Evolutionary conservation across 345 rosid genomes (phyloP).

Genomic region (Populus tremula): DNA sequence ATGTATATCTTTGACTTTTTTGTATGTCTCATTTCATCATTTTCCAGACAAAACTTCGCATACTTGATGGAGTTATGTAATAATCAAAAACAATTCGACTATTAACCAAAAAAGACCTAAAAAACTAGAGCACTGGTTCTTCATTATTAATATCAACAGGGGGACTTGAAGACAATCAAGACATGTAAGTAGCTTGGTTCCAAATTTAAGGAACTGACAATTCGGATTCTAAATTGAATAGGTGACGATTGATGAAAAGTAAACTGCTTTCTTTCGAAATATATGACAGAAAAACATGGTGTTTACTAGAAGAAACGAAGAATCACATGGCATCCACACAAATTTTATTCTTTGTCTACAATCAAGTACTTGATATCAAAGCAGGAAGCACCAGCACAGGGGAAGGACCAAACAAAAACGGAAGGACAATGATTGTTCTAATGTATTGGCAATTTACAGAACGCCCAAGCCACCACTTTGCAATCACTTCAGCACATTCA

Average conservation of each 20-base stretch:
- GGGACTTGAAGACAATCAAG: background rate
- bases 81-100: too few relatives aligned
- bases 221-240: background rate
- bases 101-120: too few relatives aligned
- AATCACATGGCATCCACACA: background rate
- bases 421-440: background rate
- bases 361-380: background rate
- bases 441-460: background rate
- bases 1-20: too few relatives aligned
- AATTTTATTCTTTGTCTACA: background rate
- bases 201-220: background rate
- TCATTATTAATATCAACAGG: too few relatives aligned
- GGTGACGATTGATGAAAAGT: background rate
- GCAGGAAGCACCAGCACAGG: background rate
- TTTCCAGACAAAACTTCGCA: too few relatives aligned
- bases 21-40: too few relatives aligned
- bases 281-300: background rate
- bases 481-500: background rate
- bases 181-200: background rate
- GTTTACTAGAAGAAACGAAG: background rate
- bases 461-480: background rate
- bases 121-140: background rate
- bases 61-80: too few relatives aligned
- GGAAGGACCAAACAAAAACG: background rate
- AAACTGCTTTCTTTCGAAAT: background rate